Base-by-base conservation (phyloP, 305 asterid species). In the Rubia balearica region DNA sequence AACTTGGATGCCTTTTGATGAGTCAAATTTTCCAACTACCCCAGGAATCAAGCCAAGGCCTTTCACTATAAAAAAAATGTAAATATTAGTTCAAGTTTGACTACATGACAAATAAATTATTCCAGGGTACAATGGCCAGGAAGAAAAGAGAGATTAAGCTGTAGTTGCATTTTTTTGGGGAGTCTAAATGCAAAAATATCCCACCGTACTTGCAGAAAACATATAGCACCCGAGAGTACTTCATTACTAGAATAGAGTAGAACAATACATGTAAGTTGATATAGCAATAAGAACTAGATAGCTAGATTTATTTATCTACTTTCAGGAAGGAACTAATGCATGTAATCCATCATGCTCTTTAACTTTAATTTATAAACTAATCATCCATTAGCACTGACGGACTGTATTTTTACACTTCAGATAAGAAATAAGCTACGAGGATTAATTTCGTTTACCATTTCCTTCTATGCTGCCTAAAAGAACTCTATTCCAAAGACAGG, bases 11-110 rank as follows among this genome's bases (percentile, higher is more conserved):
- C 96, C 97, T 75, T 84, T 83, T 70, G 97, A 87, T 21, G 99
- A 87, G 83, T 94, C 98, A 78, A 94, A 94, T 53, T 96, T 94
- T 56, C 96, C 93, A 76, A 94, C 96, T 27, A 85, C 80, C 41
- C 99, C 99, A 72, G 99, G 99, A 80, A 94, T 87, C 77, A 91
- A 74, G 79, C 99, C 99, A 70, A 94, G 96, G 71, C 99, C 98
- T 82, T 84, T 85, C 78, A 94, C 99, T 94, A 85, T 74, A 81
- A 76, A 56, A 13, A 11, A 46, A 51, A 4, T n/a, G 46, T 24
- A 73, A 73, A 8, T 41, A 65, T 68, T 61, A 69, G 76, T 67
- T 79, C 68, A 68, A 10, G 74, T 69, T 51, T 30, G 36, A 73
- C 69, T 27, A 76, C 56, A 72, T 2, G 55, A 61, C 70, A 42